Evolutionary conservation across 768 basidiomycete genomes (phyloP).

Genomic region (Pisolithus albus): DNA sequence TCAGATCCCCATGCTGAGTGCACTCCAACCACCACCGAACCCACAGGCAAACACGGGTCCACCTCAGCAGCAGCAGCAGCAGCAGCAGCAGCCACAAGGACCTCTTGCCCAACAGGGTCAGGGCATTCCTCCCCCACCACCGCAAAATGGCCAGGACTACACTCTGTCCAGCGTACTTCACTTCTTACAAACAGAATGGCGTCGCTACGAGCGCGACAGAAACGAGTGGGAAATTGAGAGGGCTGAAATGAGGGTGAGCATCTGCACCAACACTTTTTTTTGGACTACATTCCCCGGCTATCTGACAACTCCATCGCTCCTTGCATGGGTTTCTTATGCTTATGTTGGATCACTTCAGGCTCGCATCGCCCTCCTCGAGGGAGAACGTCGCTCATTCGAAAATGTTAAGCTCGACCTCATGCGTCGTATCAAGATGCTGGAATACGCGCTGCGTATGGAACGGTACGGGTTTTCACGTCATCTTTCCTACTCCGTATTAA

Average conservation of each 20-base stretch:
- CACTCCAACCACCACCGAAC: constrained; percentile 47
- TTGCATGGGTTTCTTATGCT: constrained; percentile 14
- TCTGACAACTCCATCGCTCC: background rate
- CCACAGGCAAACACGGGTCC: constrained; percentile 31
- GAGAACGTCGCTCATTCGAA: constrained; percentile 94
- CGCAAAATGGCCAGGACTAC: constrained; percentile 86
- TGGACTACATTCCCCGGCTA: background rate
- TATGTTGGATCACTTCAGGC: constrained; percentile 47
- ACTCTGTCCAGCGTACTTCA: constrained; percentile 93
- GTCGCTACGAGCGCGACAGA: constrained; percentile 93
- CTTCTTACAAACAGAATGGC: constrained; percentile 97
- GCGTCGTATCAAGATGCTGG: constrained; percentile 98
- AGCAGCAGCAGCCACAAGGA: constrained; percentile 36
- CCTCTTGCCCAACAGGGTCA: constrained; percentile 49
- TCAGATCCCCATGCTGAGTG: constrained; percentile 65
- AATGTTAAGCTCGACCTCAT: constrained; percentile 94
- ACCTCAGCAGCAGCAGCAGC: constrained; percentile 51
- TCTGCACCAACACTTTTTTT: background rate
- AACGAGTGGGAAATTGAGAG: constrained; percentile 99
- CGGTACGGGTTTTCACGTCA: constrained; percentile 48
- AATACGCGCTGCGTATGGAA: constrained; percentile 94
- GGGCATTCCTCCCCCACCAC: constrained; percentile 65
- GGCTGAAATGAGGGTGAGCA: constrained; percentile 94
- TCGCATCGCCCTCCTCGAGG: constrained; percentile 93
- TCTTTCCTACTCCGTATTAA: constrained; percentile 9